A percentile compares a stretch with the other conserved stretches of the same genome.
These are phyloP conservation scores for Amoeboaphelidium occidentale DNA, from an alignment of 371 early-diverging fungal genomes.

Conservation along the genomic window DNA sequence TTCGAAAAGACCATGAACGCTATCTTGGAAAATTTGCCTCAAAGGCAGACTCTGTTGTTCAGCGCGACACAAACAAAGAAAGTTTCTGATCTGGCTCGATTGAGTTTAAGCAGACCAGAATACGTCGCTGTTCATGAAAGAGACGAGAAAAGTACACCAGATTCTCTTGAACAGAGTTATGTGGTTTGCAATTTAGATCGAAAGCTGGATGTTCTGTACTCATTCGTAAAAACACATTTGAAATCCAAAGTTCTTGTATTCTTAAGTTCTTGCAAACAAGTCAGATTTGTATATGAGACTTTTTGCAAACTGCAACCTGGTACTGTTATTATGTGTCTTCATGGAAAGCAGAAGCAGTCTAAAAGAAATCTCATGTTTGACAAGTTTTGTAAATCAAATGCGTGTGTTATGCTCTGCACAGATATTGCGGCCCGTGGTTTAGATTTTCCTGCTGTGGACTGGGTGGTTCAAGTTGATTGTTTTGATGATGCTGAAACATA, in stretches of 20 bases:
- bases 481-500: constrained; percentile 89
- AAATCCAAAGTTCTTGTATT: constrained; percentile 62
- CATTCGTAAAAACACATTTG: constrained; percentile 73
- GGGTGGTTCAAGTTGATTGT: constrained; percentile 93
- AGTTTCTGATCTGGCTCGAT: constrained; percentile 69
- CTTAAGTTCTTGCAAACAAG: constrained; percentile 68
- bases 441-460: constrained; percentile 94
- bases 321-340: constrained; percentile 61
- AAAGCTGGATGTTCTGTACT: constrained; percentile 74
- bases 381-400: constrained; percentile 42
- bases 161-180: constrained; percentile 54
- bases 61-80: constrained; percentile 92
- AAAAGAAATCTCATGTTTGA: constrained; percentile 74
- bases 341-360: constrained; percentile 85
- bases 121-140: constrained; percentile 81
- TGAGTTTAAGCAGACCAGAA: constrained; percentile 67
- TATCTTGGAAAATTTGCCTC: constrained; percentile 71
- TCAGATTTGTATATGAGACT: constrained; percentile 71
- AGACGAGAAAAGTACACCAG: constrained; percentile 53
- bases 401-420: constrained; percentile 66
- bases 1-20: constrained; percentile 84
- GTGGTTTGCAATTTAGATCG: constrained; percentile 46
- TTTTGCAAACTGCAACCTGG: constrained; percentile 87
- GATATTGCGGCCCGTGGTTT: constrained; percentile 90
- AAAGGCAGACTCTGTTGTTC: constrained; percentile 77